A percentile compares a stretch with the other conserved stretches of the same genome.
These are phyloP conservation scores for Aspergillus phoenicis DNA, from an alignment of 2,329 filamentous ascomycete genomes.

Conservation along the genomic window DNA sequence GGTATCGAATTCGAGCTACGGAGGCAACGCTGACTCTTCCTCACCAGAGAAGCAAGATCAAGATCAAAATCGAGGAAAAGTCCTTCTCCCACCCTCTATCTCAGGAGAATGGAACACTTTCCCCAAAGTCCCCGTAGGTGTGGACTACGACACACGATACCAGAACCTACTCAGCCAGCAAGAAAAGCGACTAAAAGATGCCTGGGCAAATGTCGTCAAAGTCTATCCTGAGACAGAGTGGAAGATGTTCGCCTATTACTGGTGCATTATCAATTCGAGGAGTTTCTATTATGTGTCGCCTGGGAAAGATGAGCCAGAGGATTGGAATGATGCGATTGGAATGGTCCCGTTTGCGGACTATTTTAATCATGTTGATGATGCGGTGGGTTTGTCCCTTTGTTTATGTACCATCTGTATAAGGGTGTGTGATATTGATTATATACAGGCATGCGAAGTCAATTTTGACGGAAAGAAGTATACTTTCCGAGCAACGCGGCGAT, in stretches of 20 bases:
- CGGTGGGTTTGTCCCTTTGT: constrained; percentile 26
- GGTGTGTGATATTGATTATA: neutral
- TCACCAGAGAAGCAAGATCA: neutral
- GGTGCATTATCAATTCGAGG: constrained; percentile 60
- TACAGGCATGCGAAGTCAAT: constrained; percentile 31
- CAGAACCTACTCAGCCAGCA: constrained; percentile 54
- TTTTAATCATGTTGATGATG: constrained; percentile 44
- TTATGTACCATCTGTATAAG: neutral
- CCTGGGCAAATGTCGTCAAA: constrained; percentile 51
- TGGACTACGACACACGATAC: constrained; percentile 34
- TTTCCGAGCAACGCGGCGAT: constrained; percentile 28
- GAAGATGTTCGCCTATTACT: constrained; percentile 54
- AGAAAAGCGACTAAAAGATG: constrained; percentile 52
- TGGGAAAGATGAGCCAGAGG: constrained; percentile 33
- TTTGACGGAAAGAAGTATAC: constrained; percentile 31
- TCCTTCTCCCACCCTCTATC: constrained; percentile 37
- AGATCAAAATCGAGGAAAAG: neutral
- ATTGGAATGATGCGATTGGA: constrained; percentile 43
- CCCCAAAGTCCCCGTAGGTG: constrained; percentile 21
- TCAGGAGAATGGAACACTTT: constrained; percentile 41
- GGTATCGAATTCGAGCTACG: constrained; percentile 34
- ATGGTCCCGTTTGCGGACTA: constrained; percentile 47
- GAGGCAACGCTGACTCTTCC: constrained; percentile 22
- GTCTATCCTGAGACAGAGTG: constrained; percentile 45
- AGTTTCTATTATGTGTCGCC: constrained; percentile 60